Evolutionary conservation across 2,329 filamentous ascomycete genomes (phyloP).

Genomic region (Plenodomus biglobosus): DNA sequence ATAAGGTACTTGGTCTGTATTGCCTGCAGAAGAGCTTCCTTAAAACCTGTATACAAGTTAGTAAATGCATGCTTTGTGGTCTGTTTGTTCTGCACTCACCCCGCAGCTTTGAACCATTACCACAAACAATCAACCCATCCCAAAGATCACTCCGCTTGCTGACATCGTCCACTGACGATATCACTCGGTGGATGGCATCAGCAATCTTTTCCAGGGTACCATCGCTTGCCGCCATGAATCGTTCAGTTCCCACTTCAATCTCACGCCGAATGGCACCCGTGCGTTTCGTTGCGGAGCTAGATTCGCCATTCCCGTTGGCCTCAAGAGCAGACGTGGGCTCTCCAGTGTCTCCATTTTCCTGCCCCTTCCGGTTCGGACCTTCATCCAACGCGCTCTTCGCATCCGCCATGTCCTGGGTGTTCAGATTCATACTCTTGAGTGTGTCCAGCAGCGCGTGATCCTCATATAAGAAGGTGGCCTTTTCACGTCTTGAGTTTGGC

Average conservation of each 20-base stretch:
- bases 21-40: conserved; percentile 80
- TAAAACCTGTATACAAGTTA: conserved; percentile 64
- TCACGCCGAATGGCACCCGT: conserved; percentile 55
- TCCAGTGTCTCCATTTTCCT: conserved; percentile 38
- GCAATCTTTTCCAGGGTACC: conserved; percentile 81
- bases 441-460: conserved; percentile 61
- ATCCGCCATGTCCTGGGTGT: conserved; percentile 51
- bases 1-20: conserved; percentile 83
- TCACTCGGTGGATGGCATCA: conserved; percentile 77
- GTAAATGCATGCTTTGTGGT: conserved; percentile 15
- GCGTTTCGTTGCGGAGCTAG: conserved; percentile 14
- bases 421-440: conserved; percentile 54
- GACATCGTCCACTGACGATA: conserved; percentile 80
- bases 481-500: conserved; percentile 71
- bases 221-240: conserved; percentile 65
- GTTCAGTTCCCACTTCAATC: conserved; percentile 75
- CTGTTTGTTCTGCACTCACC: conserved; percentile 46
- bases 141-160: conserved; percentile 84
- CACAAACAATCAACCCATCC: conserved; percentile 89
- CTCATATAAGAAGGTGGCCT: conserved; percentile 73
- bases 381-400: conserved; percentile 57
- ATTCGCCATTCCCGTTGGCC: conserved; percentile 29
- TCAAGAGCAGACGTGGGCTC: conserved; percentile 29
- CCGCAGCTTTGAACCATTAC: conserved; percentile 73
- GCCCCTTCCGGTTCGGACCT: conserved; percentile 45